phyloP scores from a whole-genome alignment of 192 early-diverging fungal species.

The Coemansia sp. region DNA sequence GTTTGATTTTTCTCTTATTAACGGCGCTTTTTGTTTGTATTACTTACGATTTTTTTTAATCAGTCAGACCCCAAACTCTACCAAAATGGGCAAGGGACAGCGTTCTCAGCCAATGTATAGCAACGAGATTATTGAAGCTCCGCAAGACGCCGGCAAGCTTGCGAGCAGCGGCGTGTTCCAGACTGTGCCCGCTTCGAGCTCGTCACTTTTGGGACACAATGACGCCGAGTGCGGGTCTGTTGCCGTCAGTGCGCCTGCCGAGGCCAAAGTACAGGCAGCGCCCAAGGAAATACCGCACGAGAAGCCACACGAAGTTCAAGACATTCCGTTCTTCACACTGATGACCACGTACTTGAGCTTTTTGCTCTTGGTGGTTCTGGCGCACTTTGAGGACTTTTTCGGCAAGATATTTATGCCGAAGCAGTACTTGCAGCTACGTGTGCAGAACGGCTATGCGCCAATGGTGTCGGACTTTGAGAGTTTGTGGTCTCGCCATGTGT shows the following conservation, averaged over 20 bases:
- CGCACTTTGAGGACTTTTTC: constrained; percentile 90
- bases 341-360: constrained; percentile 94
- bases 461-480: constrained; percentile 95
- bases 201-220: neutral
- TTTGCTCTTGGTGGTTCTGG: constrained; percentile 89
- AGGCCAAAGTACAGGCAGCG: neutral
- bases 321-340: constrained; percentile 76
- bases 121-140: constrained; percentile 40
- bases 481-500: constrained; percentile 89
- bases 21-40: too few species aligned
- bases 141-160: constrained; percentile 22
- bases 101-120: constrained; percentile 31
- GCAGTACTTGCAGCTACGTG: constrained; percentile 70
- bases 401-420: constrained; percentile 74
- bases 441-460: constrained; percentile 83
- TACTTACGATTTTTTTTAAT: too few species aligned
- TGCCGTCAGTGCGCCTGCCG: too few species aligned
- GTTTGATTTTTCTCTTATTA: too few species aligned
- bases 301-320: constrained; percentile 20
- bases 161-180: constrained; percentile 18
- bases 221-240: neutral
- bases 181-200: too few species aligned
- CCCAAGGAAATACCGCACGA: neutral
- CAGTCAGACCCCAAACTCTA: neutral
- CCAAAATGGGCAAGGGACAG: constrained; percentile 48